phyloP scores from a whole-genome alignment of 2,329 filamentous ascomycete species.

The Rutstroemia sp. region DNA sequence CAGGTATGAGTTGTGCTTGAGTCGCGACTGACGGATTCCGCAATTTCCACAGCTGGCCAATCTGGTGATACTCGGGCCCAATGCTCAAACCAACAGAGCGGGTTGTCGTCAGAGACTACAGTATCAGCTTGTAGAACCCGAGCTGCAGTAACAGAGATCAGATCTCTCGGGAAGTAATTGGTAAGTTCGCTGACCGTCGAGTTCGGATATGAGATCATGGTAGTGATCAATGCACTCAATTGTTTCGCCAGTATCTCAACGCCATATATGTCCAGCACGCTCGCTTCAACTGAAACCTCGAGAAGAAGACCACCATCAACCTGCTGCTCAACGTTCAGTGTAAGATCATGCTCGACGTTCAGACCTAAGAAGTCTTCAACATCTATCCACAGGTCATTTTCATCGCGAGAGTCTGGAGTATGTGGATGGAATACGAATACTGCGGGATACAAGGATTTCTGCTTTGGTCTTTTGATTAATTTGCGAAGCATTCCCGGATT shows the following conservation, averaged over 20 bases:
- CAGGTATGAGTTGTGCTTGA: neutral
- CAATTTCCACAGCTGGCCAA: neutral
- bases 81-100: conserved; percentile 5
- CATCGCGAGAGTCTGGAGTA: neutral
- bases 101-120: neutral
- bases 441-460: neutral
- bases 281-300: neutral
- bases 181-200: neutral
- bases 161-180: neutral
- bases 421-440: conserved; percentile 1
- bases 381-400: neutral
- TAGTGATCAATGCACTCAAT: neutral
- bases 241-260: neutral
- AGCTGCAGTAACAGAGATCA: neutral
- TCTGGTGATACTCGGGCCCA: neutral
- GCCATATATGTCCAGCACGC: neutral
- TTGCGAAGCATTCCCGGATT: conserved; percentile 1
- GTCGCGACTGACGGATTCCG: neutral
- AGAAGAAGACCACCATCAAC: neutral
- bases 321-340: neutral
- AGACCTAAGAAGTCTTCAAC: conserved; percentile 2
- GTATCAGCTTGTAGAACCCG: neutral
- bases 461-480: neutral
- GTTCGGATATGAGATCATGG: neutral
- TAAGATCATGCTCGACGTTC: conserved; percentile 1